These are phyloP conservation scores for Aquilaria agallochum DNA, from an alignment of 441 rosid genomes.

Conservation along the genomic window DNA sequence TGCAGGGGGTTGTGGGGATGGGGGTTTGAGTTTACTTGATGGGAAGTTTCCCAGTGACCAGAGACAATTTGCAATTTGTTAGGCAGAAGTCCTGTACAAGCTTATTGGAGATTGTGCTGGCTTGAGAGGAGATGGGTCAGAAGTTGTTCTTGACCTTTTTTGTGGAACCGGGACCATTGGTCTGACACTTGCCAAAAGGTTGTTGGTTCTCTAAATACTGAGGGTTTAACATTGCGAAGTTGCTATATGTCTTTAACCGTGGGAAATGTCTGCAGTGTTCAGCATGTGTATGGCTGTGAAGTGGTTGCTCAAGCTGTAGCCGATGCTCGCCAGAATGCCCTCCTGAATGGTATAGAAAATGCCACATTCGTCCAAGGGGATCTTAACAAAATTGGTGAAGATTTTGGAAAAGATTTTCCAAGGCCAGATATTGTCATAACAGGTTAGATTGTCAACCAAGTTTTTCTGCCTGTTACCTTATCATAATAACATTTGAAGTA, in stretches of 20 bases:
- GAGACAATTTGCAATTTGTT: constrained; percentile 14
- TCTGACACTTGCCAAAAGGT: constrained; percentile 83
- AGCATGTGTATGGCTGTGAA: constrained; percentile 90
- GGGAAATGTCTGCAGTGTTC: constrained; percentile 38
- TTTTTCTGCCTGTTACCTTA: no score
- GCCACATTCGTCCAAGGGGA: constrained; percentile 92
- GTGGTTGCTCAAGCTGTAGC: constrained; percentile 89
- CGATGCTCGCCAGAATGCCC: constrained; percentile 75
- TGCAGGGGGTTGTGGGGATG: no score
- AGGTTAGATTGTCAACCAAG: constrained; percentile 34
- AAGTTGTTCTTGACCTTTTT: constrained; percentile 87
- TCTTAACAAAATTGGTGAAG: constrained; percentile 81
- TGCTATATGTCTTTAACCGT: background rate
- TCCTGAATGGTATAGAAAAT: constrained; percentile 70
- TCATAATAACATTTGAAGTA: no score
- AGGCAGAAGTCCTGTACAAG: constrained; percentile 93
- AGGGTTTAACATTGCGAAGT: background rate
- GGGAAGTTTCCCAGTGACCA: constrained; percentile 9
- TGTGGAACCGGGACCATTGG: constrained; percentile 98
- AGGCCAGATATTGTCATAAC: constrained; percentile 84
- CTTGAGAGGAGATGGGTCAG: constrained; percentile 83
- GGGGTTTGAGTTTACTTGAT: background rate
- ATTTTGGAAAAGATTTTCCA: constrained; percentile 74
- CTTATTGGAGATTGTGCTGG: constrained; percentile 81
- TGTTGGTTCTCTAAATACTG: background rate